Conservation (phyloP, 768 basidiomycete genomes). For the Sarcomyxa edulis region DNA sequence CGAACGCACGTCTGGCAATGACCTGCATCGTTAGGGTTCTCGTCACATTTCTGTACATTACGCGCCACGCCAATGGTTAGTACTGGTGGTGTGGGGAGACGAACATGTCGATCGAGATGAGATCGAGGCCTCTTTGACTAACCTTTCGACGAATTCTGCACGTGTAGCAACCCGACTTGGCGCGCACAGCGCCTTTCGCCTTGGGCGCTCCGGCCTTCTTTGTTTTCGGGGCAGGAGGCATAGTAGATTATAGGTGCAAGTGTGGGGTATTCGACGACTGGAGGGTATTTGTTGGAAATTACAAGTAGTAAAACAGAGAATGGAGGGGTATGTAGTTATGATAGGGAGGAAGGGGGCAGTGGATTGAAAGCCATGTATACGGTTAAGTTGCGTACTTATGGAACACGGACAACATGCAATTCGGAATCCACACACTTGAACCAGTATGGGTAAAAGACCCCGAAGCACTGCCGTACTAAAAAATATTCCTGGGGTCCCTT, state of each 20-base stretch:
- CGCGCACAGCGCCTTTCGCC: slow-evolving; percentile 76
- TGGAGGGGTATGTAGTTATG: slow-evolving; percentile 8
- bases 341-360: slow-evolving; percentile 11
- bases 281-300: slow-evolving; percentile 9
- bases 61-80: slow-evolving; percentile 6
- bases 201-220: slow-evolving; percentile 56
- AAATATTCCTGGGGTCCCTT: too few relatives aligned
- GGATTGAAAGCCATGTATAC: slow-evolving; percentile 1
- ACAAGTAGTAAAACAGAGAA: slow-evolving; percentile 7
- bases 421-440: too few relatives aligned
- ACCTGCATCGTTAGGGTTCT: slow-evolving; percentile 55
- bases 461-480: too few relatives aligned
- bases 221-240: slow-evolving; percentile 38
- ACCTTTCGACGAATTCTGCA: slow-evolving; percentile 87
- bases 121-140: slow-evolving; percentile 9
- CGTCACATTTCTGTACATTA: slow-evolving; percentile 73
- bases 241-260: slow-evolving; percentile 14
- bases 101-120: slow-evolving; percentile 9
- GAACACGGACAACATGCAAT: too few relatives aligned
- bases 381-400: too few relatives aligned
- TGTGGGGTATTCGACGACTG: slow-evolving; percentile 14
- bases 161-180: slow-evolving; percentile 87
- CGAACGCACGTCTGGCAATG: slow-evolving; percentile 74
- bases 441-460: too few relatives aligned
- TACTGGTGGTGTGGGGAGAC: slow-evolving; percentile 4